Percentiles rank a stretch among this genome's conserved stretches.
These are phyloP conservation scores for Hypomontagnella submonticulosa DNA, from an alignment of 495 filamentous ascomycete species.

Conservation along the genomic window DNA sequence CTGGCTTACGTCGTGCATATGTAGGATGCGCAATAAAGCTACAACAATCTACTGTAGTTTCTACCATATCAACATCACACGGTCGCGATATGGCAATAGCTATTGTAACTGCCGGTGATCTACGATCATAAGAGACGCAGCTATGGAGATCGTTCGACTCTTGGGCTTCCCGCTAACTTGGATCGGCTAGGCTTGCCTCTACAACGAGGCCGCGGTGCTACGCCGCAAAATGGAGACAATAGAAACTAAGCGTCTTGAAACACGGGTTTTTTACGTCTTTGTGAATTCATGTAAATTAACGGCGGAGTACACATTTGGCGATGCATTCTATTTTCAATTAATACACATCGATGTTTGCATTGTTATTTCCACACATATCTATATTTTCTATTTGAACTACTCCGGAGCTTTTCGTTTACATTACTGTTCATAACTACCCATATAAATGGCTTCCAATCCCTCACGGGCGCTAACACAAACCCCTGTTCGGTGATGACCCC, in stretches of 20 bases:
- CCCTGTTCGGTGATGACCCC: conserved; percentile 16
- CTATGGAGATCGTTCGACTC: conserved; percentile 7
- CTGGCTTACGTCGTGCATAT: no score
- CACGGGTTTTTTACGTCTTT: neutral
- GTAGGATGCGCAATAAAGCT: no score
- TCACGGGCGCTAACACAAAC: conserved; percentile 13
- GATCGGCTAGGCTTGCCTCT: conserved; percentile 22
- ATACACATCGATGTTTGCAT: no score
- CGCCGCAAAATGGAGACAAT: conserved; percentile 22
- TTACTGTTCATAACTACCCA: no score
- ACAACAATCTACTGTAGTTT: no score
- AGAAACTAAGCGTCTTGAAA: conserved; percentile 41
- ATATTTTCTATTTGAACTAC: neutral
- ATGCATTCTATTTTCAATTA: no score
- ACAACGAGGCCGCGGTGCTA: conserved; percentile 4
- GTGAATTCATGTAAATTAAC: neutral
- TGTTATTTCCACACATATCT: neutral
- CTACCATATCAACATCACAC: no score
- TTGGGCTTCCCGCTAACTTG: neutral
- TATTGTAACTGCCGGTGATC: conserved; percentile 10
- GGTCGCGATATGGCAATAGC: neutral
- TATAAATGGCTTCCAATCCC: neutral
- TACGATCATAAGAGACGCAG: conserved; percentile 5
- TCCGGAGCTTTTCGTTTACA: neutral
- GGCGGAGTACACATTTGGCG: neutral